Evolutionary conservation across 2,329 filamentous ascomycete species (phyloP).

Genomic region (Exophiala alcalophila): DNA sequence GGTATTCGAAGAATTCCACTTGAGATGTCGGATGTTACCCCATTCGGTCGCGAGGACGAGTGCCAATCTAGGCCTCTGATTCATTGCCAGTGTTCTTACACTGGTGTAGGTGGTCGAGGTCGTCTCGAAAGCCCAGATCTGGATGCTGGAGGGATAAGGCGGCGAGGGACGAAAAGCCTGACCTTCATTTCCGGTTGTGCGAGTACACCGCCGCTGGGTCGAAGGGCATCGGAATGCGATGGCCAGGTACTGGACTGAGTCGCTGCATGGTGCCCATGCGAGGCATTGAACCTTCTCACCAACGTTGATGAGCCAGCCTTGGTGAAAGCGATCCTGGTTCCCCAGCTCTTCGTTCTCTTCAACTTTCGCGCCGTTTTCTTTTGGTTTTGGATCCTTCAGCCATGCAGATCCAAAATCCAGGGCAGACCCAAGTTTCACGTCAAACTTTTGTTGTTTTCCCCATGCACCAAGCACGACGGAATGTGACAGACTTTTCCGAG

Average conservation of each 20-base stretch:
- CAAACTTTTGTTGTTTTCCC: conserved; percentile 43
- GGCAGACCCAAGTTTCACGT: conserved; percentile 42
- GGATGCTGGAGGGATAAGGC: conserved; percentile 51
- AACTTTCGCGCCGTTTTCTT: not conserved
- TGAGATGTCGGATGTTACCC: conserved; percentile 54
- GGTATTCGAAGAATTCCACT: conserved; percentile 59
- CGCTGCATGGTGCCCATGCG: conserved; percentile 47
- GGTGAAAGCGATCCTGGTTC: conserved; percentile 29
- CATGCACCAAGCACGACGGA: conserved; percentile 52
- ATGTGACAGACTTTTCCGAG: conserved; percentile 34
- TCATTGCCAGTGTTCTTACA: conserved; percentile 44
- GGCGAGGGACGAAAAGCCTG: conserved; percentile 52
- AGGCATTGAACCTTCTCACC: conserved; percentile 53
- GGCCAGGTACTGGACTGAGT: conserved; percentile 56
- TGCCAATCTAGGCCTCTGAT: conserved; percentile 44
- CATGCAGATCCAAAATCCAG: conserved; percentile 49
- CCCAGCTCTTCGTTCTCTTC: not conserved
- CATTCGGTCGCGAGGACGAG: conserved; percentile 56
- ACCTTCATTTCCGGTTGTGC: too few relatives aligned
- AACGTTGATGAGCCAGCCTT: conserved; percentile 57
- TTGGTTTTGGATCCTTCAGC: conserved; percentile 29
- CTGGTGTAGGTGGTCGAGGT: conserved; percentile 24
- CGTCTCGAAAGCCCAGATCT: conserved; percentile 58
- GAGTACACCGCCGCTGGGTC: conserved; percentile 36
- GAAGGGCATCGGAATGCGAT: conserved; percentile 43